A percentile compares a stretch with the other conserved stretches of the same genome.
Conservation (phyloP, 108 stramenopile genomes). For the Cyclotella distinguenda region DNA sequence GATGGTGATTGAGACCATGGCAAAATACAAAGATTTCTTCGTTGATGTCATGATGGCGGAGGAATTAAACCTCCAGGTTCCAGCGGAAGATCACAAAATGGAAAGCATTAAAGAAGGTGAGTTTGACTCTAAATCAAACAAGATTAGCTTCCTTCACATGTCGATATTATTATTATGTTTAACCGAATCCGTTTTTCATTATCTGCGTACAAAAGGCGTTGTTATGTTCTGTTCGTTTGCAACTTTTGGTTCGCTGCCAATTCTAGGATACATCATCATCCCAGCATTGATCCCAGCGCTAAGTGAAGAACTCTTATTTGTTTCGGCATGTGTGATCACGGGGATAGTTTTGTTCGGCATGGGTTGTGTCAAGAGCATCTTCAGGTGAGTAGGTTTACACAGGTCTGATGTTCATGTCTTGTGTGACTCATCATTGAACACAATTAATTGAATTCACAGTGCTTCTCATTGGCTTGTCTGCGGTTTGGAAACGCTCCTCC, state of each 20-base stretch:
- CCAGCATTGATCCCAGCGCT: slow-evolving; percentile 64
- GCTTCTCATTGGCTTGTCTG: slow-evolving; percentile 71
- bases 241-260: slow-evolving; percentile 83
- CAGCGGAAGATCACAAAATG: slow-evolving; percentile 82
- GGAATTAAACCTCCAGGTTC: slow-evolving; percentile 92
- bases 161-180: background rate
- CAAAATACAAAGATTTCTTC: slow-evolving; percentile 96
- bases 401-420: background rate
- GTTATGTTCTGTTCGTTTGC: slow-evolving; percentile 94
- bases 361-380: slow-evolving; percentile 91
- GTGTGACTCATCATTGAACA: background rate
- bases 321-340: slow-evolving; percentile 81
- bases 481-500: slow-evolving; percentile 87
- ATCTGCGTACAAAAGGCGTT: slow-evolving; percentile 28
- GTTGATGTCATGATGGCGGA: slow-evolving; percentile 98
- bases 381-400: slow-evolving; percentile 76
- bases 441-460: slow-evolving; percentile 20
- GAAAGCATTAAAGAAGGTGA: slow-evolving; percentile 88
- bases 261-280: slow-evolving; percentile 86
- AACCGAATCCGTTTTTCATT: background rate
- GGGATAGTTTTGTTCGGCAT: slow-evolving; percentile 80
- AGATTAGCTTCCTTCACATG: slow-evolving; percentile 3
- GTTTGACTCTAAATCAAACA: too few relatives aligned
- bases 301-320: slow-evolving; percentile 59
- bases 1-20: slow-evolving; percentile 85